These are phyloP conservation scores for Boletus insuetus DNA, from an alignment of 768 basidiomycete genomes.

Conservation along the genomic window DNA sequence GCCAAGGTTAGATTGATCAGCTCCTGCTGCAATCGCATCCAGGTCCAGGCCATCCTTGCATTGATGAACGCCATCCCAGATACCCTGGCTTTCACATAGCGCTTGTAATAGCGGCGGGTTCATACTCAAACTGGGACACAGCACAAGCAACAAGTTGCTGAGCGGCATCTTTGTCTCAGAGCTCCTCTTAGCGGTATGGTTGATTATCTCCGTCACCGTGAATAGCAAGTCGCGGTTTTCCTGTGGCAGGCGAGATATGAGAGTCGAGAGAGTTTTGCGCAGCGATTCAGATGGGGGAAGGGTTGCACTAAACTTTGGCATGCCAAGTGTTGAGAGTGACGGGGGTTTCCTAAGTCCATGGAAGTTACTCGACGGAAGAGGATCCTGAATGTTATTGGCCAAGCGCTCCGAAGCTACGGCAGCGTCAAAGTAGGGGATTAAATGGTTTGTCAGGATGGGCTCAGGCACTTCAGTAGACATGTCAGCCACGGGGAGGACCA, in stretches of 20 bases:
- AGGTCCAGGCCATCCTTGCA: conserved; percentile 3
- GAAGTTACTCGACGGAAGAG: conserved; percentile 35
- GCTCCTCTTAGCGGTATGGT: conserved; percentile 63
- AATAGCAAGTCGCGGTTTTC: conserved; percentile 84
- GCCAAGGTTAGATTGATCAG: not conserved
- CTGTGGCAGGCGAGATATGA: conserved; percentile 66
- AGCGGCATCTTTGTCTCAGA: conserved; percentile 90
- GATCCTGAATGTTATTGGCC: conserved; percentile 27
- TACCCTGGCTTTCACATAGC: conserved; percentile 65
- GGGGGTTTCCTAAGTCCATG: conserved; percentile 66
- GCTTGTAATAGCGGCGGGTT: conserved; percentile 68
- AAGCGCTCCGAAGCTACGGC: conserved; percentile 58
- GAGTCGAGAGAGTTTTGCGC: conserved; percentile 53
- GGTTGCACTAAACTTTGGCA: conserved; percentile 62
- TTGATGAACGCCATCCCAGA: conserved; percentile 49
- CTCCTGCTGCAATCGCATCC: not conserved
- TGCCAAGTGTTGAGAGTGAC: conserved; percentile 74
- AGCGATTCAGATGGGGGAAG: conserved; percentile 61
- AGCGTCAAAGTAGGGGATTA: conserved; percentile 76
- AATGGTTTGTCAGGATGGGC: conserved; percentile 70
- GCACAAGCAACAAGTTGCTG: conserved; percentile 81
- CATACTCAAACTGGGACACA: conserved; percentile 85
- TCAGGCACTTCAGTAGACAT: conserved; percentile 67
- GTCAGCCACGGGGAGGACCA: conserved; percentile 1
- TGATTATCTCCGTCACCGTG: conserved; percentile 79